Base-by-base conservation (phyloP, 805 yeast genomes). In the Cyberlindnera mycetangii region DNA sequence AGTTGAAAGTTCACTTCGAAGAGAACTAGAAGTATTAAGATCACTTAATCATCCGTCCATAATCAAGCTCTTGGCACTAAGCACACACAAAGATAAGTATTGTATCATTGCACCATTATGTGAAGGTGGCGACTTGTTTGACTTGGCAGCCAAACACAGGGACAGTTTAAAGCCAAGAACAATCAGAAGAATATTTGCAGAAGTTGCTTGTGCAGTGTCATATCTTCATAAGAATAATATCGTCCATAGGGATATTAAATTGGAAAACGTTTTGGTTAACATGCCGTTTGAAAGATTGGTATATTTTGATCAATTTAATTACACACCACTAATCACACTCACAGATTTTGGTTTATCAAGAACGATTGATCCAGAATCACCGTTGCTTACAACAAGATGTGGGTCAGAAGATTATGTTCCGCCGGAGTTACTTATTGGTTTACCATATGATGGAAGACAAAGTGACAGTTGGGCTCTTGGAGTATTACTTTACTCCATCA, bases 351-450 rank as follows among this genome's bases (percentile, higher is more conserved):
- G 99, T 0, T 73, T 93, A 21, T 83, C 96, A 10, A 82, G 89
- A 54, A 69, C 72, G 39, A 74, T 92, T 19, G 79, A 75, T 39
- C 75, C 79, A 1, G 72, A 69, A 1, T 70, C 77, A 51, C 85
- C 89, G 20, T 55, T 83, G 45, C 71, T 95, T 20, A 75, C 86
- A 3, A 92, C 98, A 1, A 68, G 98, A 49, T 93, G 99, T 64
- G 99, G 99, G 0, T 87, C 96, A 1, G 97, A 88, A 51, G 99
- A 93, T 61, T 93, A 93, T 57, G 96, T 93, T 7, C 84, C 97
- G 0, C 99, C 99, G 0, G 99, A 93, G 59, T 67, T 93, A 19
- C 68, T 93, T 31, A 78, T 93, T 79, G 98, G 98, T 1, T 72
- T 87, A 44, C 84, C 89, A 7, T 93, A 93, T 59, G 92, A 92